A percentile compares a stretch with the other conserved stretches of the same genome.
These are phyloP conservation scores for Heterobasidion occidentale DNA, from an alignment of 1,284 basidiomycete species.

Conservation along the genomic window DNA sequence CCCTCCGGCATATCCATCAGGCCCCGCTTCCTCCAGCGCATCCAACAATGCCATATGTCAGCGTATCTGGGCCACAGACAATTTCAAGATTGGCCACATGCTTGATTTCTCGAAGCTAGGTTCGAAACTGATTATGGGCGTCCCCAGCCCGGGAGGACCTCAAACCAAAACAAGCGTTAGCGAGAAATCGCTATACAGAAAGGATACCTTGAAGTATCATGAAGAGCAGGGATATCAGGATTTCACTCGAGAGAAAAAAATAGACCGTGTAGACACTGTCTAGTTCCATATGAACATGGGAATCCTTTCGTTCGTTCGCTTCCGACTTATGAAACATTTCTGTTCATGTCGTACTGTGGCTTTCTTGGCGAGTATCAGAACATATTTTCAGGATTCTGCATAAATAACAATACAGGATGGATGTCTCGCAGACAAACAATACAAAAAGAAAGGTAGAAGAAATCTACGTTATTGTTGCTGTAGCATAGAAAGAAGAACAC, in stretches of 20 bases:
- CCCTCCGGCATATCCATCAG: conserved; percentile 5
- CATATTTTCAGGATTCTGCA: conserved; percentile 1
- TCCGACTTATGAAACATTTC: too few species aligned
- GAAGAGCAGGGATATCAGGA: neutral
- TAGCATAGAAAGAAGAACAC: conserved; percentile 8
- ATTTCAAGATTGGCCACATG: conserved; percentile 47
- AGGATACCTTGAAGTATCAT: neutral
- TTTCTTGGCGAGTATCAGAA: too few species aligned
- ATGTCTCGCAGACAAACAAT: conserved; percentile 9
- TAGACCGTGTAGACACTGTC: neutral
- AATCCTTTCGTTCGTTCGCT: too few species aligned
- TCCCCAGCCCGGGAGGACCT: conserved; percentile 14
- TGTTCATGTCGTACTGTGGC: too few species aligned
- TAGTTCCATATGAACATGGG: too few species aligned
- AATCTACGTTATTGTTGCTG: neutral
- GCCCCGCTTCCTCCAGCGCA: conserved; percentile 22
- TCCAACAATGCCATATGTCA: conserved; percentile 45
- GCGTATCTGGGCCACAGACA: conserved; percentile 51
- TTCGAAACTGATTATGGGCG: conserved; percentile 39
- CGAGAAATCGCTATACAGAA: conserved; percentile 4
- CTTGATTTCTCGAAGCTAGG: conserved; percentile 43
- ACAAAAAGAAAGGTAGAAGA: conserved; percentile 3
- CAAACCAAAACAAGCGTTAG: conserved; percentile 3
- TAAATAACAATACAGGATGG: conserved; percentile 14
- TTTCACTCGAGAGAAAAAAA: neutral